Evolutionary conservation across 768 basidiomycete genomes (phyloP).

Genomic region (Myochromella boudieri): DNA sequence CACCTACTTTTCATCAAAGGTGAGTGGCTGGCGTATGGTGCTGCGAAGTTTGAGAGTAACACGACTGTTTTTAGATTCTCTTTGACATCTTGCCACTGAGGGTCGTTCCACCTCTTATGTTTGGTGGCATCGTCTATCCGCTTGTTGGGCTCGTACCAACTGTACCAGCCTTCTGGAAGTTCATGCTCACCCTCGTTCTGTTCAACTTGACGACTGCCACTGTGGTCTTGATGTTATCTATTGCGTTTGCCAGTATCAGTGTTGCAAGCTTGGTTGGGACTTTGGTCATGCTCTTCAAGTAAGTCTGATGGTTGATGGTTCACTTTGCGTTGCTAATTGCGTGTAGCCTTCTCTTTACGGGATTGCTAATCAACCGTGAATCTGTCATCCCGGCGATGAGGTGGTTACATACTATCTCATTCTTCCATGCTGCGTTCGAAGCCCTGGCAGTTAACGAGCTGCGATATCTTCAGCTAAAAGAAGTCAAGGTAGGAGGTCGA

Average conservation of each 20-base stretch:
- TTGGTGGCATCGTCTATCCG: conserved; percentile 93
- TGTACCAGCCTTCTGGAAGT: conserved; percentile 94
- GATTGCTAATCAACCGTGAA: conserved; percentile 91
- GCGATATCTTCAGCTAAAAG: conserved; percentile 88
- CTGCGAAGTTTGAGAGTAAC: not conserved
- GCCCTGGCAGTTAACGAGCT: conserved; percentile 97
- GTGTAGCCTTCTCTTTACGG: conserved; percentile 88
- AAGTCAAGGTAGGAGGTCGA: conserved; percentile 72
- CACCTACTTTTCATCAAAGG: conserved; percentile 96
- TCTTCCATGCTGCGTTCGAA: conserved; percentile 99
- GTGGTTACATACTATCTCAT: conserved; percentile 90
- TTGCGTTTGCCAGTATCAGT: conserved; percentile 82
- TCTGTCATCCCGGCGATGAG: conserved; percentile 69
- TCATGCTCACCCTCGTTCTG: conserved; percentile 91
- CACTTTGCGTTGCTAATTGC: not conserved
- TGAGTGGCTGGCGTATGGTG: conserved; percentile 16
- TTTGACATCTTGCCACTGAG: conserved; percentile 96
- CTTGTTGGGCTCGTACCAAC: conserved; percentile 93
- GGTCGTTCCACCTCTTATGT: conserved; percentile 91
- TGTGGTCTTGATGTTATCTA: conserved; percentile 87
- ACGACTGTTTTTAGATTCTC: conserved; percentile 55
- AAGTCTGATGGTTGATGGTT: conserved; percentile 28
- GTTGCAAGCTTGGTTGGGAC: conserved; percentile 95
- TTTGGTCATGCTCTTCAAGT: conserved; percentile 98
- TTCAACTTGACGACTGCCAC: conserved; percentile 97